Conservation (phyloP, 83 land plant genomes). For the Picea abies region DNA sequence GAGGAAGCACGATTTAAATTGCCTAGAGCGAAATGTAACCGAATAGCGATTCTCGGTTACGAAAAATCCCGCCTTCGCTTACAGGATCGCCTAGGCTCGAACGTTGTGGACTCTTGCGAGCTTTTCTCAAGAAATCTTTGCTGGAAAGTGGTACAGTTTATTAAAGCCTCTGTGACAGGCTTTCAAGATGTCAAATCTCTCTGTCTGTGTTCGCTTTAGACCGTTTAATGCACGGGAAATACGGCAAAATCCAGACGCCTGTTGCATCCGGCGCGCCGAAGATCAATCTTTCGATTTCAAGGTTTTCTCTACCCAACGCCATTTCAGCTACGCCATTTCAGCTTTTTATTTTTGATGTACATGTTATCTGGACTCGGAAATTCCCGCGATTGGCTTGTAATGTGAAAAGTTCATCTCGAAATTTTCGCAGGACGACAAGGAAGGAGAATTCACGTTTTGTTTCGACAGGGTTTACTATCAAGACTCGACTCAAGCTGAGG, state of each 20-base stretch:
- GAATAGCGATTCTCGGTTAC: too few species aligned
- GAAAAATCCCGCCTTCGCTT: too few species aligned
- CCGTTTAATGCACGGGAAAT: conserved; percentile 59
- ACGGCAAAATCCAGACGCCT: conserved; percentile 24
- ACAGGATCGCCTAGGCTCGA: too few species aligned
- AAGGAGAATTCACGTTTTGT: conserved; percentile 56
- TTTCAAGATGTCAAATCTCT: conserved; percentile 53
- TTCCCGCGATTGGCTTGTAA: neutral
- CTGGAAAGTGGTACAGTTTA: too few species aligned
- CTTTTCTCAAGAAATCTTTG: too few species aligned
- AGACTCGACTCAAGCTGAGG: conserved; percentile 62
- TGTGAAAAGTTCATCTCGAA: neutral
- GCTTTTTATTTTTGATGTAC: neutral
- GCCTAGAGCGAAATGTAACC: too few species aligned
- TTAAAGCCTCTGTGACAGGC: too few species aligned
- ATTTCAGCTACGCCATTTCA: too few species aligned
- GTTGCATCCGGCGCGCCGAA: conserved; percentile 44
- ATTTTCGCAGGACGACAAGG: conserved; percentile 70
- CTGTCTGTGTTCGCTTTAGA: conserved; percentile 73
- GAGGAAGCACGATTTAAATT: too few species aligned
- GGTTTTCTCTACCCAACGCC: conserved; percentile 27
- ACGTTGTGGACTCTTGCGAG: too few species aligned
- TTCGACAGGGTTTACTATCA: conserved; percentile 80
- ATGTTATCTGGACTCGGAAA: neutral
- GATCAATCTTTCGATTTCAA: conserved; percentile 57